Base-by-base conservation (phyloP, 2,329 filamentous ascomycete genomes). In the Ophiosphaerella korrae region DNA sequence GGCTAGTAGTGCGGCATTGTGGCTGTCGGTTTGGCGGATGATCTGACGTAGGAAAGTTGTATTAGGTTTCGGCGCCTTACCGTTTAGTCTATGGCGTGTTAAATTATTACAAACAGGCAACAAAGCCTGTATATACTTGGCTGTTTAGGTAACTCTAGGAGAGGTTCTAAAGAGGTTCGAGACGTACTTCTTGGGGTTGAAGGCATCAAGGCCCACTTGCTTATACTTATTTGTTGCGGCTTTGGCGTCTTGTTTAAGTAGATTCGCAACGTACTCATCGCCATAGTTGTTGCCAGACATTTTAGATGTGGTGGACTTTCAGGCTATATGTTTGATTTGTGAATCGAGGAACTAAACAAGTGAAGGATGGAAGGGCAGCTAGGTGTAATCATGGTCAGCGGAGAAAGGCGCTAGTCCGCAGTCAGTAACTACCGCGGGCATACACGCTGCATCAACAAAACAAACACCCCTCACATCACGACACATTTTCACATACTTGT, bases 1-100 rank as follows among this genome's bases (percentile, higher is more conserved):
- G 1, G 89, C 90, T 14, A 91, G 84, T 26, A 97, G 79, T 1
- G 90, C 89, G 21, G 89, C 86, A 81, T 99, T 99, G 75, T 99
- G 93, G 46, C 76, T 88, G 63, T 95, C 89, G 7, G 91, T 95
- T 60, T 94, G 89, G 57, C 88, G 88, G 55, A 99, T 90, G 49
- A 97, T 89, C 65, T 94, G 88, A 50, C 87, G 87, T 36, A 99
- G 77, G 70, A 97, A 97, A 31, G 89, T 84, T 0, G 90, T 97
- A 66, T 99, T 97, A 3, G 93, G 92, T 70, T 93, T 97, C 1
- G 90, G 90, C 57, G 82, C 84, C 45, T 87, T 84, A 60, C 83
- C 83, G 39, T 82, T 50, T 86, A 84, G 66, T 84, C 91, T 73
- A 12, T 18, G 3, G 2, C 3, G 9, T 34, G 11, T 58, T 14